A percentile compares a stretch with the other conserved stretches of the same genome.
Evolutionary conservation across 805 yeast genomes (phyloP).

Genomic region (Barnettozyma wickerhamii): DNA sequence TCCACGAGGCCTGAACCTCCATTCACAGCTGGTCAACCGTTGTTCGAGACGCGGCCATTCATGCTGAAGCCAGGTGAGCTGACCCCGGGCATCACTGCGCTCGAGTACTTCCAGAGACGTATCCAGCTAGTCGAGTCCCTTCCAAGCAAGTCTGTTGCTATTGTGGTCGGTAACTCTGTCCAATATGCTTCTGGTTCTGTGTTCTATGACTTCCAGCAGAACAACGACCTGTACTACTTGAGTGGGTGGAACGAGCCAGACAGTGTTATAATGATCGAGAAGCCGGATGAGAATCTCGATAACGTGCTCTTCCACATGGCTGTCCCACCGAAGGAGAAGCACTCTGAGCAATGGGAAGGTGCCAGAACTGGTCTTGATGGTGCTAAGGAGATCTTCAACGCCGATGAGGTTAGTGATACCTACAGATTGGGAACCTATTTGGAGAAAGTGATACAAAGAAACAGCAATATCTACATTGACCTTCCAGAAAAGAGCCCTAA

Average conservation of each 20-base stretch:
- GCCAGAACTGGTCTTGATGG: constrained; percentile 83
- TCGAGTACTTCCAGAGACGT: constrained; percentile 78
- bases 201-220: constrained; percentile 88
- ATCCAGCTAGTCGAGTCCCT: constrained; percentile 49
- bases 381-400: constrained; percentile 79
- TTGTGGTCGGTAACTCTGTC: constrained; percentile 65
- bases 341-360: constrained; percentile 93
- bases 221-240: constrained; percentile 79
- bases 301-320: constrained; percentile 67
- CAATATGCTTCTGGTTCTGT: constrained; percentile 89
- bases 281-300: constrained; percentile 46
- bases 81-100: constrained; percentile 83
- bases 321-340: constrained; percentile 78
- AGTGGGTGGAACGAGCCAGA: constrained; percentile 94
- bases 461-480: constrained; percentile 55
- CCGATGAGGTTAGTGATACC: constrained; percentile 64
- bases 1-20: constrained; percentile 19
- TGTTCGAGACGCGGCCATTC: constrained; percentile 80
- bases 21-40: constrained; percentile 74
- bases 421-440: constrained; percentile 41
- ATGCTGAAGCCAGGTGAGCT: constrained; percentile 70
- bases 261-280: constrained; percentile 64
- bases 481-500: constrained; percentile 24
- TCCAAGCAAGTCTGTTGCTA: constrained; percentile 63
- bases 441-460: constrained; percentile 41